These are phyloP conservation scores for Solanum piurae DNA, from an alignment of 257 asterid species.

Conservation along the genomic window DNA sequence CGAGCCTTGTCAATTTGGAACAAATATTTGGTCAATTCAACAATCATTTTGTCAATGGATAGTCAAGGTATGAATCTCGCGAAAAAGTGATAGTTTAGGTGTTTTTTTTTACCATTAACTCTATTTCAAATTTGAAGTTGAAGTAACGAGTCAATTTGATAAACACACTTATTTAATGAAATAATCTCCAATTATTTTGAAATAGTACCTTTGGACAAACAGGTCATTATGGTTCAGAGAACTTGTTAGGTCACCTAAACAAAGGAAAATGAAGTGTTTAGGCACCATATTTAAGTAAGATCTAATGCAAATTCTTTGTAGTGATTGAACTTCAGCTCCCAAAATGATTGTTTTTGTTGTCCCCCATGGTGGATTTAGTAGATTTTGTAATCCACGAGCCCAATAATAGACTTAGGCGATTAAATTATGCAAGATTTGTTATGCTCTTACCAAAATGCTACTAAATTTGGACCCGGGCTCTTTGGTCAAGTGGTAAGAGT, in stretches of 20 bases:
- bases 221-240: background rate
- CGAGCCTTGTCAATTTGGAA: too few species aligned
- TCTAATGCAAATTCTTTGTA: background rate
- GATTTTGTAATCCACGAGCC: background rate
- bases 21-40: too few species aligned
- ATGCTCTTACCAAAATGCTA: background rate
- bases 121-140: too few species aligned
- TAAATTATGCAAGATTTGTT: background rate
- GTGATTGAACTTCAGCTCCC: background rate
- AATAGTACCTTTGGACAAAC: background rate
- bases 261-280: background rate
- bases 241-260: background rate
- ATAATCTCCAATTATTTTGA: background rate
- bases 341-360: background rate
- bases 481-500: background rate
- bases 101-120: too few species aligned
- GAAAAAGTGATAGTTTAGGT: too few species aligned
- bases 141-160: too few species aligned
- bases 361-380: background rate
- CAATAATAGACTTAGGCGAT: background rate
- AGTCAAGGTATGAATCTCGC: too few species aligned
- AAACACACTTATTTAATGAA: too few species aligned
- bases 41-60: too few species aligned
- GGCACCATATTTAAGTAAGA: background rate
- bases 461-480: background rate